phyloP scores from a whole-genome alignment of 371 early-diverging fungal species.

The Mortierella sp. region DNA sequence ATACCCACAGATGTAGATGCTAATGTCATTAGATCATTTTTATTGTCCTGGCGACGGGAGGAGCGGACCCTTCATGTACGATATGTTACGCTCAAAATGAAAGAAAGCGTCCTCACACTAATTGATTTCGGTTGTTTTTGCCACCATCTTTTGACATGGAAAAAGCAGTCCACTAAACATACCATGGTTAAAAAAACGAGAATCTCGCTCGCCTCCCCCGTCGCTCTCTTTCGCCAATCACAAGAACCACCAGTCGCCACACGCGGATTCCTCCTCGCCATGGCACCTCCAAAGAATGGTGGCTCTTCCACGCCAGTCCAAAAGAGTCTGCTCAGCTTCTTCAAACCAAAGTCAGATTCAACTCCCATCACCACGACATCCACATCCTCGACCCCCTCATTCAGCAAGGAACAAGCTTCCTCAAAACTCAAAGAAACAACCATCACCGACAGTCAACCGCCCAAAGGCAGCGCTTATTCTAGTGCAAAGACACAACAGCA shows the following conservation, averaged over 20 bases:
- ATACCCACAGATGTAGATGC: background rate
- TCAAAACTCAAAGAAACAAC: constrained; percentile 1
- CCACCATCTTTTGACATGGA: constrained; percentile 9
- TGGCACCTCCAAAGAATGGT: constrained; percentile 6
- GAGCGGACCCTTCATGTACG: background rate
- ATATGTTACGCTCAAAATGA: no score
- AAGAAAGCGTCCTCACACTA: background rate
- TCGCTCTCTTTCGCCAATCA: background rate
- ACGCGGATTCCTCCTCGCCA: constrained; percentile 18
- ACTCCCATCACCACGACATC: background rate
- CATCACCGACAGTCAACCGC: background rate
- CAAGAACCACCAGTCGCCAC: background rate
- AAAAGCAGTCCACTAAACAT: background rate
- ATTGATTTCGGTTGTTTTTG: constrained; percentile 10
- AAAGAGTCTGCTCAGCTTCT: constrained; percentile 48
- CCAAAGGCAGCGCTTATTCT: background rate
- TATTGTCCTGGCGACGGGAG: background rate
- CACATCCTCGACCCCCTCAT: background rate
- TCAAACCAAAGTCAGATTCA: constrained; percentile 34
- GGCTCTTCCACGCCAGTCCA: constrained; percentile 17
- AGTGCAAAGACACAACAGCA: background rate
- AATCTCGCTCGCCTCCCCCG: no score
- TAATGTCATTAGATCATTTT: background rate
- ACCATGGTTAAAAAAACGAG: background rate
- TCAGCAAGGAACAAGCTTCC: background rate